Evolutionary conservation across 1,284 basidiomycete species (phyloP).

Genomic region (Trichosporon sp.): DNA sequence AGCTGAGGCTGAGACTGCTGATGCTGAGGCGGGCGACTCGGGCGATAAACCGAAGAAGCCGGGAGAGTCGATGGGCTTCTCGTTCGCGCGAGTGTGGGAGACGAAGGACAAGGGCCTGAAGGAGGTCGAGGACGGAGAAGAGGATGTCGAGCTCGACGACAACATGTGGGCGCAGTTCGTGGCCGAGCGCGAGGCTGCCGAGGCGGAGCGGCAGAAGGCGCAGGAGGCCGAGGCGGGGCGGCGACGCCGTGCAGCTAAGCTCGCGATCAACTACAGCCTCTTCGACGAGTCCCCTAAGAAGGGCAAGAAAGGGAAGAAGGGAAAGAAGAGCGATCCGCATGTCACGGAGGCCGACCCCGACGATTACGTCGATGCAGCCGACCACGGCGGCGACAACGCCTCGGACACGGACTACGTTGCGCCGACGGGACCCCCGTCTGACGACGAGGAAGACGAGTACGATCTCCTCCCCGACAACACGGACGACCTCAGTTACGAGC

Average conservation of each 20-base stretch:
- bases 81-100: constrained; percentile 83
- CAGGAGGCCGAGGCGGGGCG: not conserved
- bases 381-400: not conserved
- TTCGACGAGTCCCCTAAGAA: constrained; percentile 2
- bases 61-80: constrained; percentile 56
- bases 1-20: constrained; percentile 20
- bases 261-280: constrained; percentile 5
- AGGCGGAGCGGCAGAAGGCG: not conserved
- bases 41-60: constrained; percentile 11
- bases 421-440: not conserved
- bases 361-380: not conserved
- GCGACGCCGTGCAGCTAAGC: constrained; percentile 7
- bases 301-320: constrained; percentile 12
- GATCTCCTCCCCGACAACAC: not conserved
- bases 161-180: constrained; percentile 66
- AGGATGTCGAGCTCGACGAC: constrained; percentile 48
- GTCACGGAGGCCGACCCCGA: not conserved
- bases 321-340: not conserved
- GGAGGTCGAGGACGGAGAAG: constrained; percentile 58
- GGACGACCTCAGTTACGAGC: constrained; percentile 9
- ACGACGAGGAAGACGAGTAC: not conserved
- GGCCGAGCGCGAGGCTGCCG: constrained; percentile 6
- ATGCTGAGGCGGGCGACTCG: constrained; percentile 11
- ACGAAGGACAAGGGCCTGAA: constrained; percentile 65
- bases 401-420: not conserved